Evolutionary conservation across 2,329 filamentous ascomycete species (phyloP).

Genomic region (Triangularia setosa): DNA sequence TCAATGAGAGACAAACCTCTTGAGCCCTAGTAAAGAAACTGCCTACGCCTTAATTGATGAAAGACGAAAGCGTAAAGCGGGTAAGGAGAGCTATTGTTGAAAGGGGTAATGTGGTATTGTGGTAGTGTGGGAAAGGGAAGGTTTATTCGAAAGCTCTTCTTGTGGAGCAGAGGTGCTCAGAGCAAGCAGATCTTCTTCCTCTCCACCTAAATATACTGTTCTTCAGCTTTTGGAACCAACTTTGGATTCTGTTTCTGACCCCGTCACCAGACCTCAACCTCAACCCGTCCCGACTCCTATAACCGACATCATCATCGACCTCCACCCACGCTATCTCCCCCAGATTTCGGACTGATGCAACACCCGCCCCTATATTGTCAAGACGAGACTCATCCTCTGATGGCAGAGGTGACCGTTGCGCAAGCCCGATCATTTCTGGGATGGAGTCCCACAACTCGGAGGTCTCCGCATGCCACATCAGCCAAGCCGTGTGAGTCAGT

Average conservation of each 20-base stretch:
- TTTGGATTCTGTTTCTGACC: not conserved
- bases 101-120: no score
- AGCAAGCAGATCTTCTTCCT: no score
- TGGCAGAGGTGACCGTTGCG: not conserved
- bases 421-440: not conserved
- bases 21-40: no score
- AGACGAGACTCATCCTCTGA: not conserved
- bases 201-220: no score
- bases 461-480: not conserved
- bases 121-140: no score
- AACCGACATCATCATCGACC: not conserved
- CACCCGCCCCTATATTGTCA: not conserved
- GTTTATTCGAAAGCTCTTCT: no score
- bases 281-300: not conserved
- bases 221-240: no score
- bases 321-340: not conserved
- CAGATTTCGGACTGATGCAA: not conserved
- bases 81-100: no score
- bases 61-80: no score
- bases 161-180: no score
- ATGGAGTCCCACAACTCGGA: not conserved
- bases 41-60: no score
- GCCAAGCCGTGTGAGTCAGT: not conserved
- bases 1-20: no score
- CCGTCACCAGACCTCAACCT: not conserved